Evolutionary conservation across 495 filamentous ascomycete species (phyloP), one percentile per base, ranked within the genome.

Genomic region (Penicillium coffeae): DNA sequence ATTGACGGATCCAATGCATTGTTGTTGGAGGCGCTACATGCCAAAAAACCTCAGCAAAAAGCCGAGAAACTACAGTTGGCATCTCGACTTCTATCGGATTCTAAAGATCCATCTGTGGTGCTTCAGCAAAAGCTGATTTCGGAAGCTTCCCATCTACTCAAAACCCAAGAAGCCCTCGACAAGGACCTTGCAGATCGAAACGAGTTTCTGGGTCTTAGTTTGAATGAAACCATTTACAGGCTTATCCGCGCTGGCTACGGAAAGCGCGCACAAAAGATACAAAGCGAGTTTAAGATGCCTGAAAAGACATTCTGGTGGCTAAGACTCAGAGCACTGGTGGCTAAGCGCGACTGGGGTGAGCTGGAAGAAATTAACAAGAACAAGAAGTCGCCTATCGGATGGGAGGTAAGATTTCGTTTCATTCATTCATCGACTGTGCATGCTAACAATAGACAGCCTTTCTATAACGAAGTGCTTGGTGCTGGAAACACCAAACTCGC

Each of bases 231-330:
- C 1, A 73, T 96, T 46, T 91, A 90, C 70, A 83, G 88, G 59
- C 72, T 97, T 35, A 79, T 92, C 52, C 73, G 79, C 47, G 72
- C 80, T 19, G 87, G 89, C 10, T 88, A 94, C 59, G 72, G 79
- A 18, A 90, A 88, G 48, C 73, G 89, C 45, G 90, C 90, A 20
- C 83, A 85, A 63, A 94, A 90, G 69, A 71, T 96, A 19, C 86
- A 92, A 63, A 83, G 78, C 55, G 92, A 96, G 56, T 98, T 97
- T 71, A 93, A 88, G 64, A 84, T 98, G 33, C 80, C 89, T 0
- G 93, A 96, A 55, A 90, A 87, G 65, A 86, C 88, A 8, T 85
- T 79, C 55, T 90, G 89, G 84, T 97, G 92, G 93, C 73, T 94
- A 40, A 84, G 89, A 50, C 77, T 98, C 36, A 83, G 94, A 55